These are phyloP conservation scores for Penicillium parvum DNA, from an alignment of 495 filamentous ascomycete genomes.

Conservation along the genomic window DNA sequence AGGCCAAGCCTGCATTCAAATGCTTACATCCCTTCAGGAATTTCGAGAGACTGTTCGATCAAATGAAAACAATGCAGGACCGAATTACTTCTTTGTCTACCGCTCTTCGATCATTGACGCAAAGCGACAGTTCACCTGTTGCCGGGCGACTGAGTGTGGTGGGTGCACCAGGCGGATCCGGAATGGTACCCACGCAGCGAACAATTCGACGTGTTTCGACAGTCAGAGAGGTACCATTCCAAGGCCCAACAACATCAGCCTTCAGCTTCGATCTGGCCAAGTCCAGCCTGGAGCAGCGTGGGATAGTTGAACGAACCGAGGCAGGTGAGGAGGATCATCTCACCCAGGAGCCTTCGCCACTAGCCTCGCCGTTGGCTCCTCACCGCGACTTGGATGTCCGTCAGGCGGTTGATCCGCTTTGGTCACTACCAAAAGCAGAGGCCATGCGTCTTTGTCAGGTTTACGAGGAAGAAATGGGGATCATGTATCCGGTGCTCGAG, in stretches of 20 bases:
- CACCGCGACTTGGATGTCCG: constrained; percentile 33
- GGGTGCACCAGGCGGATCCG: constrained; percentile 2
- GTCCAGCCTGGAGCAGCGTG: constrained; percentile 75
- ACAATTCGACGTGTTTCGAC: constrained; percentile 20
- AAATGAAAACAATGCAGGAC: constrained; percentile 38
- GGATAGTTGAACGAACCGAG: constrained; percentile 53
- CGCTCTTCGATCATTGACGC: constrained; percentile 27
- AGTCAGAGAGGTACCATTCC: constrained; percentile 50
- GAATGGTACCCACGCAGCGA: constrained; percentile 9
- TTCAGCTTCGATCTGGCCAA: constrained; percentile 81
- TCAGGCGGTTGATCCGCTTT: constrained; percentile 61
- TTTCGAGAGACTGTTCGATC: constrained; percentile 29
- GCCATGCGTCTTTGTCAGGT: constrained; percentile 68
- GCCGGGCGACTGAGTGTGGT: constrained; percentile 7
- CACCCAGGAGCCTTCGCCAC: constrained; percentile 43
- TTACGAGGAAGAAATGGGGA: constrained; percentile 79
- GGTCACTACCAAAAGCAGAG: constrained; percentile 69
- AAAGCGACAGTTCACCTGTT: constrained; percentile 9
- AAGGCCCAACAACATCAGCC: constrained; percentile 74
- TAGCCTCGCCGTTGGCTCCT: constrained; percentile 47
- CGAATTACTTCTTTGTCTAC: constrained; percentile 30
- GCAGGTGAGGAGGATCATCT: constrained; percentile 48
- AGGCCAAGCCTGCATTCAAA: no score
- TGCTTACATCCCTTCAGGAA: no score
- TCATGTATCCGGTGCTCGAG: constrained; percentile 80